Conservation (phyloP, 139 green algal genomes). For the Mychonastes homosphaera region DNA sequence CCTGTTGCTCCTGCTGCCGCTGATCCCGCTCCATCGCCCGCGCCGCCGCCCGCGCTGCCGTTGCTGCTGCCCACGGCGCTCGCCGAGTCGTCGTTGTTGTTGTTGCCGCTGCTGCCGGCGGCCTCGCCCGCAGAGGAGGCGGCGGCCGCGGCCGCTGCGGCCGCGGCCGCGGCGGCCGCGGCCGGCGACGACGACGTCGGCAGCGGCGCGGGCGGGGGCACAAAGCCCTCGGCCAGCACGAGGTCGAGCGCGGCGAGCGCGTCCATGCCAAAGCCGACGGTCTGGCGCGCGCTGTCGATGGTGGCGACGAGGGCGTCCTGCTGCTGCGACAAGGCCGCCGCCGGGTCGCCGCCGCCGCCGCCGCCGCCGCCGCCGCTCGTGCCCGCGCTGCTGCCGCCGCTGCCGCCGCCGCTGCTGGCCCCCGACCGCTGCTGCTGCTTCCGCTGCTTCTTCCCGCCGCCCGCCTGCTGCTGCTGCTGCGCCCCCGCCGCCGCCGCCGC, state of each 20-base stretch:
- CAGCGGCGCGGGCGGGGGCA: too few species aligned
- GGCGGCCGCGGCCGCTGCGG: too few species aligned
- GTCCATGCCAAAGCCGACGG: constrained; percentile 43
- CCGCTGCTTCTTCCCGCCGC: not conserved
- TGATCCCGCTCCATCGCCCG: too few species aligned
- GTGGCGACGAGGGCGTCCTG: constrained; percentile 24
- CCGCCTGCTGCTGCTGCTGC: constrained; percentile 7
- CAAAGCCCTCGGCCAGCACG: too few species aligned
- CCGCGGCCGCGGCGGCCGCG: too few species aligned
- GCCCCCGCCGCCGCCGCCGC: not conserved
- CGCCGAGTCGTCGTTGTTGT: too few species aligned
- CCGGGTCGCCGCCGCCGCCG: not conserved
- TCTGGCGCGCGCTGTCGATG: constrained; percentile 40
- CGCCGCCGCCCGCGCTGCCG: too few species aligned
- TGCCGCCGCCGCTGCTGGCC: not conserved
- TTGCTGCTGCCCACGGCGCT: too few species aligned
- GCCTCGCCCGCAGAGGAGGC: too few species aligned
- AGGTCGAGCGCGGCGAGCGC: constrained; percentile 25
- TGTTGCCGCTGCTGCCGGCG: too few species aligned
- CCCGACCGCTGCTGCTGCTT: not conserved
- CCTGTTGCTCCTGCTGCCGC: too few species aligned
- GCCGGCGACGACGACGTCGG: too few species aligned
- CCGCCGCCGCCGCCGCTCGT: not conserved
- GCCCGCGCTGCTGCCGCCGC: not conserved
- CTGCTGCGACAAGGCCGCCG: not conserved